These are phyloP conservation scores for Quambalaria eucalypti DNA, from an alignment of 1,284 basidiomycete species.

Conservation along the genomic window DNA sequence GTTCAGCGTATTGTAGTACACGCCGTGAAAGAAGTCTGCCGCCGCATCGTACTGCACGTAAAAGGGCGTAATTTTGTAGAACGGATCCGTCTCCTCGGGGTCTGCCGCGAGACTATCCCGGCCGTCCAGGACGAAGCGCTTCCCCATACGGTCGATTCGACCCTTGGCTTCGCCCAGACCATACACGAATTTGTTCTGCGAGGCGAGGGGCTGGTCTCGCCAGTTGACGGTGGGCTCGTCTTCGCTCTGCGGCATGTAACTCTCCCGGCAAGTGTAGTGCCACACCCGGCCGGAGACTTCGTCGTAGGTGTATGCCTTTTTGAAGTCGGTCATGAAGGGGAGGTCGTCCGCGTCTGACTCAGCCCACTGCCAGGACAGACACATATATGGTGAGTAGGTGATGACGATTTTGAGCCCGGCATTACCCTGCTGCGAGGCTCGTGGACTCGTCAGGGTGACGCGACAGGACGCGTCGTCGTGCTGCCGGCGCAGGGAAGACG, in stretches of 20 bases:
- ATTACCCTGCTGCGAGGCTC: not conserved
- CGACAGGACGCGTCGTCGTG: not conserved
- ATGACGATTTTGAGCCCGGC: not conserved
- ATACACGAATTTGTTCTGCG: constrained; percentile 14
- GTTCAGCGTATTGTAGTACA: constrained; percentile 18
- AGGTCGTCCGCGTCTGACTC: not conserved
- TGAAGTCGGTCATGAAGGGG: constrained; percentile 13
- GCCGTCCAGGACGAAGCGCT: constrained; percentile 15
- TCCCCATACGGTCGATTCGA: constrained; percentile 14
- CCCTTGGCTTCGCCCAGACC: constrained; percentile 19
- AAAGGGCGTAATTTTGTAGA: constrained; percentile 9
- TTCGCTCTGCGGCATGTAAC: constrained; percentile 15
- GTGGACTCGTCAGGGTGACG: too few relatives aligned
- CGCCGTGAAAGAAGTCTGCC: constrained; percentile 11
- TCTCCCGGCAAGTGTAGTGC: constrained; percentile 13
- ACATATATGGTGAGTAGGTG: not conserved
- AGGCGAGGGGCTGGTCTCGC: too few relatives aligned
- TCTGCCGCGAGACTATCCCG: constrained; percentile 14
- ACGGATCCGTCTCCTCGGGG: constrained; percentile 12
- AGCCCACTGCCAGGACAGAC: not conserved
- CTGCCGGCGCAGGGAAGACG: not conserved
- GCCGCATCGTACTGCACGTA: constrained; percentile 13
- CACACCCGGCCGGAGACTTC: constrained; percentile 7
- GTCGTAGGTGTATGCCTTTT: constrained; percentile 15
- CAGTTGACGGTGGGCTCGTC: constrained; percentile 2